Percentiles rank a stretch among this genome's conserved stretches.
Evolutionary conservation across 2,329 filamentous ascomycete species (phyloP).

Genomic region (Ceratocystis cacaofunesta): DNA sequence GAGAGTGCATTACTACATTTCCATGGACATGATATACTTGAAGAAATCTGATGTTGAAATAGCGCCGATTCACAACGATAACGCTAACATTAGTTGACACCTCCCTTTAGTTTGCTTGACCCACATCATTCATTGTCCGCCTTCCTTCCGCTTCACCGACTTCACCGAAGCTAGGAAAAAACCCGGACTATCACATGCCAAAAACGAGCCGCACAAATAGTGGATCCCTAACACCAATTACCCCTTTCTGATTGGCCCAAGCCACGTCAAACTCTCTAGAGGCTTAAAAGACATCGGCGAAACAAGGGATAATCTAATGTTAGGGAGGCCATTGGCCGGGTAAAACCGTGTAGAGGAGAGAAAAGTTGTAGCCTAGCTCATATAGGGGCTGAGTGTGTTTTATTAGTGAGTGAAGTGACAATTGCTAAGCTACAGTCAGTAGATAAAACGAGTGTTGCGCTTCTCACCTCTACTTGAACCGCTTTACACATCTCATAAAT

Average conservation of each 20-base stretch:
- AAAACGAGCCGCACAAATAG: slow-evolving; percentile 3
- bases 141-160: neutral
- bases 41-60: no score
- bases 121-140: neutral
- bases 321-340: neutral
- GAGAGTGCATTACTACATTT: no score
- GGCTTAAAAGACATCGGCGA: neutral
- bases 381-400: neutral
- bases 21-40: no score
- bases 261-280: no score
- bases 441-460: neutral
- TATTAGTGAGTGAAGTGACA: neutral
- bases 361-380: neutral
- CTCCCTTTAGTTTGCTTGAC: no score
- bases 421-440: neutral
- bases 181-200: slow-evolving; percentile 4
- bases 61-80: no score
- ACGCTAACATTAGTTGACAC: no score
- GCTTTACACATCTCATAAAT: neutral
- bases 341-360: neutral
- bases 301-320: neutral
- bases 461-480: neutral
- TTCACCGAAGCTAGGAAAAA: neutral
- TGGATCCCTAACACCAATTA: neutral
- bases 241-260: neutral